Evolutionary conservation across 768 basidiomycete genomes (phyloP), one percentile per base, ranked within the genome.

Genomic region (Melanogaster broomeanus): DNA sequence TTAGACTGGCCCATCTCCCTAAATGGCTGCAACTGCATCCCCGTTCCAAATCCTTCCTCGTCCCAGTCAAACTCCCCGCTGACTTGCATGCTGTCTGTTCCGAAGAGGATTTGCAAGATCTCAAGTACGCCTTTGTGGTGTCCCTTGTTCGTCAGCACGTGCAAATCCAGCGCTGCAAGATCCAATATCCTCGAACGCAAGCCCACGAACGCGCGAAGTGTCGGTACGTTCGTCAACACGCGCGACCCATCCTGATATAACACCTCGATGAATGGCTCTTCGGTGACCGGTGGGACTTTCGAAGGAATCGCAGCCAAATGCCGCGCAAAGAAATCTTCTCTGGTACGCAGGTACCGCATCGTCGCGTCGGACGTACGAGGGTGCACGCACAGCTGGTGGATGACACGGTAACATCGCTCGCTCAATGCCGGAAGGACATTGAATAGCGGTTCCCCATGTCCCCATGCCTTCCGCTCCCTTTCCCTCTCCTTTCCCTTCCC

Each of bases 301-400:
- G 85, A 81, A 2, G 93, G 89, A 25, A 95, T 77, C 11, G 77
- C 81, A 6, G 84, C 79, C n/a, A 96, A 78, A 62, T 97, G 94
- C 2, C 89, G 81, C 3, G 83, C 83, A 61, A 94, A 93, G 73
- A 94, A 98, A 61, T 94, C 86, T 66, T 96, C 90, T 9, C 87
- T 77, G 2, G 90, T 91, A 31, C 90, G 85, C 30, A 97, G 78
- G 63, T 96, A 97, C 0, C 92, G 83, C 70, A 90, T 86, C 5
- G 84, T 85, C 49, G 85, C 83, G 31, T 86, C 84, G 0, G 90
- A 90, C 0, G 94, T 96, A 35, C 82, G 77, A 9, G 87, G 80
- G 61, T 98, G 92, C n/a, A 85, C 78, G 70, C 91, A 96, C 1
- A 98, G 80, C 52, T 96, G 89, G 64, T 90, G 79, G 18, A 98